These are phyloP conservation scores for Cucurbita ficifolia DNA, from an alignment of 306 rosid species.

Conservation along the genomic window DNA sequence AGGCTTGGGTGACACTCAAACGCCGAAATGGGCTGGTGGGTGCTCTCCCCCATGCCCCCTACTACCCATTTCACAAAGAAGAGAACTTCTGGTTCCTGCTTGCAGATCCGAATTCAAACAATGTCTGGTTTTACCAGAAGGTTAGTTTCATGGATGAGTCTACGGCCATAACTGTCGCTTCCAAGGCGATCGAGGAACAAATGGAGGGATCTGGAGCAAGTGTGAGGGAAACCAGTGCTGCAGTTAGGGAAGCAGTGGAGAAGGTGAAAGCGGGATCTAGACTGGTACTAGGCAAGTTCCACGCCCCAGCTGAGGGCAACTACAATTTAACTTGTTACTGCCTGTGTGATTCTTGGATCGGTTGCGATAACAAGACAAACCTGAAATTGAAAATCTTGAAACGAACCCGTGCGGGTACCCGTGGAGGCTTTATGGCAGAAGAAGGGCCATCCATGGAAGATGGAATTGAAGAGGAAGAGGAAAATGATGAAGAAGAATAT, in stretches of 20 bases:
- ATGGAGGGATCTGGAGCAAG: conserved; percentile 84
- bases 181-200: conserved; percentile 82
- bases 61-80: conserved; percentile 83
- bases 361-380: conserved; percentile 67
- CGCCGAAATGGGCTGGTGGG: conserved; percentile 62
- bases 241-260: conserved; percentile 61
- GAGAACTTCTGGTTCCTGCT: conserved; percentile 85
- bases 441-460: conserved; percentile 33
- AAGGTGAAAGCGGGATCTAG: conserved; percentile 78
- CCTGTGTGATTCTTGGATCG: conserved; percentile 89
- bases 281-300: conserved; percentile 70
- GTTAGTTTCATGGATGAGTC: conserved; percentile 88
- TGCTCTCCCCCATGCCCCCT: conserved; percentile 89
- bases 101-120: conserved; percentile 60
- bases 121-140: conserved; percentile 90
- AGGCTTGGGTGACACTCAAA: conserved; percentile 66
- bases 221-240: conserved; percentile 57
- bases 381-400: conserved; percentile 64
- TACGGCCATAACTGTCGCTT: conserved; percentile 68
- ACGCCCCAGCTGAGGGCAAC: conserved; percentile 85
- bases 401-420: conserved; percentile 86
- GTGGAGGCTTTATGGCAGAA: conserved; percentile 41
- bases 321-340: conserved; percentile 72
- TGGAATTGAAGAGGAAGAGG: conserved; percentile 52
- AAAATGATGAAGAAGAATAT: conserved; percentile 44